A percentile compares a stretch with the other conserved stretches of the same genome.
Evolutionary conservation across 2,329 filamentous ascomycete genomes (phyloP).

Genomic region (Lasiodiplodia sp.): DNA sequence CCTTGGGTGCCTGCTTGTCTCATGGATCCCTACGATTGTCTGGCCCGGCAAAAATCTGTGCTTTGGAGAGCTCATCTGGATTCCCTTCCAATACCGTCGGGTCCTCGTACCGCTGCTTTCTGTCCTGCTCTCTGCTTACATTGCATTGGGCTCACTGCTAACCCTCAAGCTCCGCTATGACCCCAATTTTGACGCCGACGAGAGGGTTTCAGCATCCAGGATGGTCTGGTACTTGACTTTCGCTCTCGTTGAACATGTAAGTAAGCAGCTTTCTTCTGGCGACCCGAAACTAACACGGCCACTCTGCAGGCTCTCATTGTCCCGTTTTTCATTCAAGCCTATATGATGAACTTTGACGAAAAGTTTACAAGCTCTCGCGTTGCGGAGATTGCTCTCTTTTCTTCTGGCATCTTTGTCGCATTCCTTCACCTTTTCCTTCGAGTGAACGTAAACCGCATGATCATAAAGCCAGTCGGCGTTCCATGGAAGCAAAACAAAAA

Average conservation of each 20-base stretch:
- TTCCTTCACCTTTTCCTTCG: constrained; percentile 72
- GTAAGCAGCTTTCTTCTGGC: constrained; percentile 52
- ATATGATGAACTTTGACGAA: constrained; percentile 50
- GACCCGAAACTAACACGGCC: constrained; percentile 29
- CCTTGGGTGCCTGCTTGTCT: constrained; percentile 60
- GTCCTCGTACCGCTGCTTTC: constrained; percentile 63
- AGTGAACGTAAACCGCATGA: constrained; percentile 66
- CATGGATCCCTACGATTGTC: constrained; percentile 66
- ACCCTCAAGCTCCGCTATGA: constrained; percentile 65
- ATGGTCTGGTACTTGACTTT: constrained; percentile 73
- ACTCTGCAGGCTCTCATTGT: constrained; percentile 64
- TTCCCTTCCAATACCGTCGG: constrained; percentile 65
- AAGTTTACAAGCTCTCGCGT: constrained; percentile 66
- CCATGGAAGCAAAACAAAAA: constrained; percentile 51
- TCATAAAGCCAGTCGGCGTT: constrained; percentile 59
- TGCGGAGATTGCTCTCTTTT: constrained; percentile 70
- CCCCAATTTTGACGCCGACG: constrained; percentile 62
- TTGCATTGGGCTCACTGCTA: constrained; percentile 61
- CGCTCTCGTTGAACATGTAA: constrained; percentile 61
- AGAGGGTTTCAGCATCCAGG: constrained; percentile 69
- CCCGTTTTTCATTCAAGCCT: constrained; percentile 67
- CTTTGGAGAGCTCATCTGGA: constrained; percentile 73
- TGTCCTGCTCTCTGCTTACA: constrained; percentile 58
- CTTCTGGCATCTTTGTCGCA: constrained; percentile 70
- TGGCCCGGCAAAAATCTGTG: constrained; percentile 66